Conservation (phyloP, 352 stramenopile genomes). For the Globisporangium emineosum region DNA sequence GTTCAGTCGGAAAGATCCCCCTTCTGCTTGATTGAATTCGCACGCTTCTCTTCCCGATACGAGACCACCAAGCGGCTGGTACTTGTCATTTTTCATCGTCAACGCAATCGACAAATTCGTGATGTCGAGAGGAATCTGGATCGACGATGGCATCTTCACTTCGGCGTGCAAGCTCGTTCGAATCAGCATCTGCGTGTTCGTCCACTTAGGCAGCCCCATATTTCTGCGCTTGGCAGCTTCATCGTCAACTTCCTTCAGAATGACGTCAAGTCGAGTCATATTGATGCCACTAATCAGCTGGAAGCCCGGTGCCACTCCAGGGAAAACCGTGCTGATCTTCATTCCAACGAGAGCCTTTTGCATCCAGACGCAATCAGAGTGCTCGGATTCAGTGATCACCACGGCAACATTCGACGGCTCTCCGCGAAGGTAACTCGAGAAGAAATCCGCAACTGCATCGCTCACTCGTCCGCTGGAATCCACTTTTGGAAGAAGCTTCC, state of each 20-base stretch:
- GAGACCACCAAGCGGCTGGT: constrained; percentile 41
- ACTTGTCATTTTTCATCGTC: constrained; percentile 40
- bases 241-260: constrained; percentile 32
- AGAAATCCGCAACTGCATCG: constrained; percentile 48
- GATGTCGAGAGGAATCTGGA: constrained; percentile 65
- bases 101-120: constrained; percentile 62
- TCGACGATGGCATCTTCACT: constrained; percentile 70
- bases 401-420: constrained; percentile 54
- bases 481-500: constrained; percentile 40
- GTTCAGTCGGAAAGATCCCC: constrained; percentile 63
- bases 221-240: background rate
- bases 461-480: constrained; percentile 48
- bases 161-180: constrained; percentile 61
- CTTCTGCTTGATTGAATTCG: constrained; percentile 57
- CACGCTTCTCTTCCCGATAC: constrained; percentile 51
- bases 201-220: constrained; percentile 18
- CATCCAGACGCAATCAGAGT: constrained; percentile 60
- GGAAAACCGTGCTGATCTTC: constrained; percentile 60
- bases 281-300: constrained; percentile 61
- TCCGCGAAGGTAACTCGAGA: constrained; percentile 63
- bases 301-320: constrained; percentile 52
- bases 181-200: constrained; percentile 72
- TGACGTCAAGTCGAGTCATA: constrained; percentile 71
- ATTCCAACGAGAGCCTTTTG: constrained; percentile 54
- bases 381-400: constrained; percentile 45